Evolutionary conservation across 345 rosid genomes (phyloP), one percentile per base, ranked within the genome.

Genomic region (Turnera subulata): DNA sequence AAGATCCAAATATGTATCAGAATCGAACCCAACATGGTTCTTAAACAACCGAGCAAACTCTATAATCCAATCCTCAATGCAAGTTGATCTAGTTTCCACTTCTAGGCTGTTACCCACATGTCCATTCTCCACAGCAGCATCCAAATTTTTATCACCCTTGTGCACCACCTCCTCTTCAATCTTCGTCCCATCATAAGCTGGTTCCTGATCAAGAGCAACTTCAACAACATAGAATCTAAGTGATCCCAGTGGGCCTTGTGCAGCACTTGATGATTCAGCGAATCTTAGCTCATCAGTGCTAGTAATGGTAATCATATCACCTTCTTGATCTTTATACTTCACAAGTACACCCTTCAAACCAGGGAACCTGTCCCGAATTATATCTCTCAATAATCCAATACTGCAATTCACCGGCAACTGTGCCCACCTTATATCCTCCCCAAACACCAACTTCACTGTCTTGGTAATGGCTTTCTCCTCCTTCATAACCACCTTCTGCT

Each of bases 371-470:
- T 93, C 90, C 55, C 64, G 72, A 67, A 88, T 76, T 39, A 93
- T 75, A 43, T 93, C 97, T 64, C 92, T 78, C 73, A 90, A 73
- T 73, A 93, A 70, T 46, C 70, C 70, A 66, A 93, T 66, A 58
- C 62, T 72, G 53, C 95, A 87, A 69, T 80, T 85, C 56, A 69
- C 10, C 0, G 92, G 97, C 50, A 93, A 59, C 38, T 88, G 95
- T 6, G 99, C 97, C 85, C 84, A 77, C 68, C 99, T 84, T 50
- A 90, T 93, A 67, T 93, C 99, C 63, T 93, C 97, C 59, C 95
- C 96, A 44, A 84, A 71, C 35, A 90, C 95, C 78, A 93, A 64
- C 76, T 93, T 93, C 69, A 81, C 88, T 4, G 87, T 85, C 82
- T 78, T 84, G 1, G 88, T 69, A 48, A 85, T 73, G 10, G 65